phyloP scores from a whole-genome alignment of 163 green algal species.

The Coccomyxa subellipsoidea region DNA sequence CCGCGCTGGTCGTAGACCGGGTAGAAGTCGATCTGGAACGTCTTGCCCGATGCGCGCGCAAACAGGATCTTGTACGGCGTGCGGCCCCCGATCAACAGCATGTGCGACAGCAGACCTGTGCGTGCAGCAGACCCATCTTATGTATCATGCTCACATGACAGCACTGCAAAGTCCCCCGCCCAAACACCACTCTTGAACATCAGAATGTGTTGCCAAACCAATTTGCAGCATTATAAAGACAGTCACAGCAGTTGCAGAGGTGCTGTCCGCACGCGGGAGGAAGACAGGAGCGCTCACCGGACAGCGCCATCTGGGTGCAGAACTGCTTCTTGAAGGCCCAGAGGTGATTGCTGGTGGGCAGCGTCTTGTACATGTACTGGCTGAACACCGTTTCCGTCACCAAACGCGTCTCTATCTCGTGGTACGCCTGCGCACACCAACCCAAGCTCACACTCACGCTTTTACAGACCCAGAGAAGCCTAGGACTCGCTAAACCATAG shows the following conservation, averaged over 20 bases:
- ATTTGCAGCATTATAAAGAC: neutral
- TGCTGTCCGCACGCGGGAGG: too few relatives aligned
- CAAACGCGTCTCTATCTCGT: slow-evolving; percentile 58
- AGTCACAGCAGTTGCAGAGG: slow-evolving; percentile 4
- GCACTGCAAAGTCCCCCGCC: too few relatives aligned
- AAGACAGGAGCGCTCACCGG: too few relatives aligned
- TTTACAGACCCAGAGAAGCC: too few relatives aligned
- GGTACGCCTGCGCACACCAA: slow-evolving; percentile 55
- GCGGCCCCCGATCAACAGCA: slow-evolving; percentile 80
- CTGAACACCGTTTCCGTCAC: slow-evolving; percentile 86
- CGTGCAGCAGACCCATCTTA: neutral
- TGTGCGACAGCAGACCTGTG: slow-evolving; percentile 56
- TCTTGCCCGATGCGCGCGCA: slow-evolving; percentile 70
- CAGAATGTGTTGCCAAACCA: too few relatives aligned
- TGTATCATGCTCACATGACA: neutral
- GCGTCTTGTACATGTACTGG: slow-evolving; percentile 96
- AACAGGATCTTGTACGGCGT: slow-evolving; percentile 91
- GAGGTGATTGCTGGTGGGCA: slow-evolving; percentile 83
- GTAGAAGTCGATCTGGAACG: slow-evolving; percentile 90
- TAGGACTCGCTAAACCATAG: too few relatives aligned
- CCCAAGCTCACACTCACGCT: neutral
- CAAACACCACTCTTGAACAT: too few relatives aligned
- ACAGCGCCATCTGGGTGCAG: slow-evolving; percentile 82
- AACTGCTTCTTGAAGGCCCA: slow-evolving; percentile 97
- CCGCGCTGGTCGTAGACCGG: slow-evolving; percentile 54